phyloP scores from a whole-genome alignment of 140 eudicot species.

The Anethum foeniculum region DNA sequence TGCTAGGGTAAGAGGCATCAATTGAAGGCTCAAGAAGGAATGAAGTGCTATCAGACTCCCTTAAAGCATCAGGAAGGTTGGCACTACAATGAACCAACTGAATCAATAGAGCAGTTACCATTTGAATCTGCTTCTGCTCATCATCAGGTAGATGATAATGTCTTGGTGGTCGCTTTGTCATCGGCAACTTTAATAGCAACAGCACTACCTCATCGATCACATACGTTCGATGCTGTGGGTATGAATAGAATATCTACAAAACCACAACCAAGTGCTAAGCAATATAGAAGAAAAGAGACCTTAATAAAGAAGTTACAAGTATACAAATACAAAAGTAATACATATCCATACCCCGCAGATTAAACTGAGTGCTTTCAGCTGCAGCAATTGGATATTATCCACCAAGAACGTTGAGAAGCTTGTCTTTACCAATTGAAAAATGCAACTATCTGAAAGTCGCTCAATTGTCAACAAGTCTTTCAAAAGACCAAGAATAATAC shows the following conservation, averaged over 20 bases:
- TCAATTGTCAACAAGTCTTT: conserved; percentile 72
- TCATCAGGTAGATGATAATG: conserved; percentile 93
- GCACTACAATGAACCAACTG: conserved; percentile 87
- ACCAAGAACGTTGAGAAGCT: conserved; percentile 78
- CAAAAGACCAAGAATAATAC: conserved; percentile 66
- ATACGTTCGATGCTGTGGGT: conserved; percentile 74
- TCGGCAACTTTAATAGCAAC: conserved; percentile 68
- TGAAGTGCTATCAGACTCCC: conserved; percentile 44
- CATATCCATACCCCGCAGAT: conserved; percentile 66
- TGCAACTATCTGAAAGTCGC: conserved; percentile 91
- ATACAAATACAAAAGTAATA: background rate
- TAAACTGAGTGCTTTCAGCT: conserved; percentile 80
- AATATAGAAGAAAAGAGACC: conserved; percentile 13
- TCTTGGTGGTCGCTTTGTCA: conserved; percentile 65
- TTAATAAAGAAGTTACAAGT: conserved; percentile 3
- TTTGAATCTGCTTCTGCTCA: conserved; percentile 93
- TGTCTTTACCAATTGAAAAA: conserved; percentile 74
- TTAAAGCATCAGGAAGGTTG: conserved; percentile 76
- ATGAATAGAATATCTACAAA: conserved; percentile 72
- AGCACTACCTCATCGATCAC: conserved; percentile 84
- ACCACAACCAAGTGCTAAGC: conserved; percentile 9
- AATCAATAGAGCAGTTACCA: conserved; percentile 71
- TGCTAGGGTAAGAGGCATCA: conserved; percentile 57
- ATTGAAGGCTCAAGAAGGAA: conserved; percentile 50
- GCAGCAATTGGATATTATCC: conserved; percentile 88